Conservation (phyloP, 2,329 filamentous ascomycete genomes). For the Cercospora zeina region DNA sequence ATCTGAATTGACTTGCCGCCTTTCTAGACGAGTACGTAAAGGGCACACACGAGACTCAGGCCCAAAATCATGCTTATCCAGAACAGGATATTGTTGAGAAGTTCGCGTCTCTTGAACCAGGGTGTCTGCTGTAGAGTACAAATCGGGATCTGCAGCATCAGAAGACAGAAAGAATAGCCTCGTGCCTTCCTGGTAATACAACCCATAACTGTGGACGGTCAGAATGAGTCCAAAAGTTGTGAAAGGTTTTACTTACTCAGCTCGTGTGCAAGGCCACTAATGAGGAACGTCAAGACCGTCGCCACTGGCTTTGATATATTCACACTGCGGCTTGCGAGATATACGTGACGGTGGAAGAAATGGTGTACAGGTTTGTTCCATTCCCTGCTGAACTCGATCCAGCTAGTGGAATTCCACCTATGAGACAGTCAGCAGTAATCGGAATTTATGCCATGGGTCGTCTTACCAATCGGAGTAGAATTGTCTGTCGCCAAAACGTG, state of each 20-base stretch:
- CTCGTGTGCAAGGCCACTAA: constrained; percentile 87
- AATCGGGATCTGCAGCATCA: constrained; percentile 96
- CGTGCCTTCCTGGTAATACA: constrained; percentile 97
- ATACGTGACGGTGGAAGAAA: constrained; percentile 92
- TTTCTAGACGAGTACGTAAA: constrained; percentile 58
- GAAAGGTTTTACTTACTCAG: constrained; percentile 50
- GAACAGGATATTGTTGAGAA: constrained; percentile 62
- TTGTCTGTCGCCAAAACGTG: constrained; percentile 81
- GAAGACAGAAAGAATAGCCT: constrained; percentile 88
- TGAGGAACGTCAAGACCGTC: constrained; percentile 86
- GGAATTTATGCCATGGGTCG: neutral
- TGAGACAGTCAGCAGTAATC: neutral
- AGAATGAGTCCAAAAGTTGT: neutral
- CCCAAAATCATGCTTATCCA: constrained; percentile 43
- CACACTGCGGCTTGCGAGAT: constrained; percentile 70
- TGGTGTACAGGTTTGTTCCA: constrained; percentile 98
- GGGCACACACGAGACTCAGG: constrained; percentile 50
- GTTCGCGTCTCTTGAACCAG: constrained; percentile 70
- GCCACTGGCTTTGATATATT: constrained; percentile 75
- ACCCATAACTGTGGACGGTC: constrained; percentile 66
- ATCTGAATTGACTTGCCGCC: neutral
- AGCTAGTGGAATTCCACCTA: constrained; percentile 69
- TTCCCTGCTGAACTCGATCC: constrained; percentile 85
- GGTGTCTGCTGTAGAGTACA: constrained; percentile 83
- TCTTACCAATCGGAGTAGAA: constrained; percentile 74